phyloP scores from a whole-genome alignment of 345 rosid species.

The Gynandropsis gynandra region DNA sequence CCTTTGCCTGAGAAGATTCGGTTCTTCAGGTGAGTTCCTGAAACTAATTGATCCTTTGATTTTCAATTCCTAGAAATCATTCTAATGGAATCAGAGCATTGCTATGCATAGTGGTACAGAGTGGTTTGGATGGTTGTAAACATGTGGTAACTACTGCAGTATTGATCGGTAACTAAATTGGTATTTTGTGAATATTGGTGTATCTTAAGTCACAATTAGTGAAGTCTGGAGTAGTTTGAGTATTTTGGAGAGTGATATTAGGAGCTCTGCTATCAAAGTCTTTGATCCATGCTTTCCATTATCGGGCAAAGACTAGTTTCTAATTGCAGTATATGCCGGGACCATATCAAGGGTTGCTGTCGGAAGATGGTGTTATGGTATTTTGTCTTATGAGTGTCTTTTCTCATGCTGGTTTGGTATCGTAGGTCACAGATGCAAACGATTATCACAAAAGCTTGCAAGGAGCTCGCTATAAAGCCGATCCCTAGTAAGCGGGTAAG shows the following conservation, averaged over 20 bases:
- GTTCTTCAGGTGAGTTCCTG: constrained; percentile 58
- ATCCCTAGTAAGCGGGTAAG: constrained; percentile 85
- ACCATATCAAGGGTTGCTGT: too few relatives aligned
- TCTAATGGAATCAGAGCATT: not conserved
- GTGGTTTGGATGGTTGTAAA: too few relatives aligned
- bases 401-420: constrained; percentile 3
- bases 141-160: too few relatives aligned
- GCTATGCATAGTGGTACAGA: too few relatives aligned
- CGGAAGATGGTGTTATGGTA: not conserved
- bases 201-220: too few relatives aligned
- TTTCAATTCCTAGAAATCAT: not conserved
- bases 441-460: constrained; percentile 73
- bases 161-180: too few relatives aligned
- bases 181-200: too few relatives aligned
- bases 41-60: too few relatives aligned
- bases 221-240: too few relatives aligned
- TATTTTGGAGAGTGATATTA: too few relatives aligned
- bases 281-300: not conserved
- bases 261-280: too few relatives aligned
- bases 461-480: constrained; percentile 71
- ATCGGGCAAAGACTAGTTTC: not conserved
- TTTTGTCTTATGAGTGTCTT: not conserved
- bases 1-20: constrained; percentile 73
- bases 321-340: too few relatives aligned
- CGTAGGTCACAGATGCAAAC: constrained; percentile 96